Evolutionary conservation across 2,329 filamentous ascomycete genomes (phyloP).

Genomic region (Sarocladium brachiariae): DNA sequence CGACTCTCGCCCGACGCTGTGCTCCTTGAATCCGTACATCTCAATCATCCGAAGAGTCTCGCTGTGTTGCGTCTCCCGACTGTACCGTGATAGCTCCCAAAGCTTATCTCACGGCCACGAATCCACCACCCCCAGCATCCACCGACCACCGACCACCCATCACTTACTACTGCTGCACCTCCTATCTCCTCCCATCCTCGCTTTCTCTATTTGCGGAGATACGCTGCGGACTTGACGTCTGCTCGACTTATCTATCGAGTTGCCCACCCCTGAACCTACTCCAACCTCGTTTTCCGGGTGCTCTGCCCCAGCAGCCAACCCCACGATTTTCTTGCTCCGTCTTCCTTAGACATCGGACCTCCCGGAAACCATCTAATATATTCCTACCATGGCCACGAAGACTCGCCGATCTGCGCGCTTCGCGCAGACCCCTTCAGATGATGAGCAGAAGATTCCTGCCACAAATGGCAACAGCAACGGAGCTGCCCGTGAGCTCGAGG

Average conservation of each 20-base stretch:
- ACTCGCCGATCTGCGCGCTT: constrained; percentile 30
- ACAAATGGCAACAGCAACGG: constrained; percentile 40
- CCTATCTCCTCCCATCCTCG: background rate
- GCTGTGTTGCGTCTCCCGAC: background rate
- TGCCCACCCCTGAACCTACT: background rate
- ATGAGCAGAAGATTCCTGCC: constrained; percentile 21
- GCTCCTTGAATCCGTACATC: background rate
- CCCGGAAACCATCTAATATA: background rate
- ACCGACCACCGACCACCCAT: background rate
- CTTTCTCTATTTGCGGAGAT: background rate
- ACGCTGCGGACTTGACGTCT: background rate
- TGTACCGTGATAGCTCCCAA: constrained; percentile 4
- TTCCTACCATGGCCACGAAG: constrained; percentile 29
- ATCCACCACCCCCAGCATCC: background rate
- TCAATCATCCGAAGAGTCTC: no score
- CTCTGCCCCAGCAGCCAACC: background rate
- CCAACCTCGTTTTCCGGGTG: background rate
- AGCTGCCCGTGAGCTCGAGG: constrained; percentile 27
- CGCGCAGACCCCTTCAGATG: constrained; percentile 18
- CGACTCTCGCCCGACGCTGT: background rate
- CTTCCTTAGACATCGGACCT: background rate
- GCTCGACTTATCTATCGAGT: background rate
- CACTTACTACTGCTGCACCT: background rate
- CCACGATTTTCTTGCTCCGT: background rate
- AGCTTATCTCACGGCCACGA: background rate